phyloP scores from a whole-genome alignment of 768 basidiomycete genomes.

The Agaricus sinodeliciosus region DNA sequence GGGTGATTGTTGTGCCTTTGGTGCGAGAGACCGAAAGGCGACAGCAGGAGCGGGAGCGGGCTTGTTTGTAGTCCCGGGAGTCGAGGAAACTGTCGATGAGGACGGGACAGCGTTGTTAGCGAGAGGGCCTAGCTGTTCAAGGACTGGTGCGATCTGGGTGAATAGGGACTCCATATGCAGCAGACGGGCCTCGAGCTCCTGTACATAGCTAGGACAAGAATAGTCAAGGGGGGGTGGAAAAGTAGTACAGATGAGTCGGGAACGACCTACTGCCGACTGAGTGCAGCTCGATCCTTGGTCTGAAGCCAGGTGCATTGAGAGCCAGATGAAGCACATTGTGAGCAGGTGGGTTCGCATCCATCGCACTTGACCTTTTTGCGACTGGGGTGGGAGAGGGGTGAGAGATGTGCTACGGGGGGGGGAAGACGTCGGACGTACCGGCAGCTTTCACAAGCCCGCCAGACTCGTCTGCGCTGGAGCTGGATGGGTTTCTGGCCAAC shows the following conservation, averaged over 20 bases:
- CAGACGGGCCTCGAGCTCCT: slow-evolving; percentile 83
- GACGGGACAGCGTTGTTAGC: slow-evolving; percentile 32
- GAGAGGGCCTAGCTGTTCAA: slow-evolving; percentile 63
- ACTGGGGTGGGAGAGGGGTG: slow-evolving; percentile 29
- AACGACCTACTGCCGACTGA: slow-evolving; percentile 76
- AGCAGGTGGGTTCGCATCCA: slow-evolving; percentile 80
- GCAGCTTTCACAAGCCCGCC: slow-evolving; percentile 88
- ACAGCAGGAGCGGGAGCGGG: slow-evolving; percentile 28
- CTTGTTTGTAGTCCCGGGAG: slow-evolving; percentile 26
- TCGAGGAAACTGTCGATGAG: slow-evolving; percentile 24
- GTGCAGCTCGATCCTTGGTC: slow-evolving; percentile 84
- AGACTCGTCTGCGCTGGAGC: slow-evolving; percentile 74
- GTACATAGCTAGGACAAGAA: slow-evolving; percentile 61
- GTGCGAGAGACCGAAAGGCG: slow-evolving; percentile 28
- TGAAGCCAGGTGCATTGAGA: slow-evolving; percentile 86
- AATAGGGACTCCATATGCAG: slow-evolving; percentile 88
- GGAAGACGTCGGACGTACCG: slow-evolving; percentile 43
- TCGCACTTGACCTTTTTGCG: slow-evolving; percentile 95
- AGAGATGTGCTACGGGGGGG: slow-evolving; percentile 13
- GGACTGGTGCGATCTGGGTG: slow-evolving; percentile 70
- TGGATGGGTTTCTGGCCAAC: slow-evolving; percentile 64
- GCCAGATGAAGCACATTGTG: slow-evolving; percentile 69
- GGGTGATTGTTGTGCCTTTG: slow-evolving; percentile 27
- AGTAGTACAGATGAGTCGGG: background rate
- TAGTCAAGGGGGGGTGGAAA: slow-evolving; percentile 7